Evolutionary conservation across 2,329 filamentous ascomycete species (phyloP).

Genomic region (Aureobasidium zeae): DNA sequence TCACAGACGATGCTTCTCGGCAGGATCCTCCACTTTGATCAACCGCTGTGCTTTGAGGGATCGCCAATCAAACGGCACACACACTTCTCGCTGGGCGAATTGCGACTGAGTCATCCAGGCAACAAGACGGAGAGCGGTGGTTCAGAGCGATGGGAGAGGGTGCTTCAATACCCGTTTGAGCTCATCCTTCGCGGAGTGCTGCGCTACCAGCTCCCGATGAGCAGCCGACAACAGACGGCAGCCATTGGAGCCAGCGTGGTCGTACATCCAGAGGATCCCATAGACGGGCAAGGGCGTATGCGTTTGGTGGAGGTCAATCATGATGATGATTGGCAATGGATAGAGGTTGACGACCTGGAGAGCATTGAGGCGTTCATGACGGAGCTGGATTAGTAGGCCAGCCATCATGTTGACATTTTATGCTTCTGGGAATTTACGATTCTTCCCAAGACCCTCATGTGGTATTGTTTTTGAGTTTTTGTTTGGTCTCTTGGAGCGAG

Average conservation of each 20-base stretch:
- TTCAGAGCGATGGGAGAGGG: constrained; percentile 77
- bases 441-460: too few species aligned
- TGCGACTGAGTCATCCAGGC: constrained; percentile 72
- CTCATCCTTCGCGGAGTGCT: constrained; percentile 85
- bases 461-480: too few species aligned
- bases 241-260: constrained; percentile 35
- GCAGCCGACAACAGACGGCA: constrained; percentile 45
- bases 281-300: constrained; percentile 26
- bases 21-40: constrained; percentile 77
- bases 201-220: constrained; percentile 63
- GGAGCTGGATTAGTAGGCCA: background rate
- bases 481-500: constrained; percentile 15
- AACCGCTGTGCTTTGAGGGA: constrained; percentile 77
- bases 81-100: constrained; percentile 68
- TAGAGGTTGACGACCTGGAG: constrained; percentile 19
- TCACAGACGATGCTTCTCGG: constrained; percentile 86
- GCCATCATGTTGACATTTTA: too few species aligned
- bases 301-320: constrained; percentile 23
- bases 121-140: constrained; percentile 80
- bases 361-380: background rate
- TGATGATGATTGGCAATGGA: constrained; percentile 26
- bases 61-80: constrained; percentile 70
- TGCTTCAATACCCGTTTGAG: constrained; percentile 86
- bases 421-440: too few species aligned
- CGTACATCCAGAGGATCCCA: constrained; percentile 33